Evolutionary conservation across 768 basidiomycete species (phyloP).

Genomic region (Boletus rubescentipes): DNA sequence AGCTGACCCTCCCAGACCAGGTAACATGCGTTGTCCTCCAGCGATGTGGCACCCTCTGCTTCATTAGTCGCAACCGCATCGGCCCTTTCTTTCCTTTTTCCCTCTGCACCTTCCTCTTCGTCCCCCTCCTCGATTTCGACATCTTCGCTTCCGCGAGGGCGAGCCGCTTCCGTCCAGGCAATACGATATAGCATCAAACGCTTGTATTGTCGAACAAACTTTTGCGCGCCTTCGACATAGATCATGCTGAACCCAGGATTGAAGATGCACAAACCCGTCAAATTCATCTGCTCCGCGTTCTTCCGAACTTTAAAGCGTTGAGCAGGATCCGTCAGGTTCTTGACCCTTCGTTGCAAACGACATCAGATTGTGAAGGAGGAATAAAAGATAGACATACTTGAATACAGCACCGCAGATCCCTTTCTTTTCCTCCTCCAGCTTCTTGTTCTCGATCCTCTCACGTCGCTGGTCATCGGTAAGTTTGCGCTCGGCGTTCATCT

Average conservation of each 20-base stretch:
- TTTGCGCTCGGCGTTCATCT: slow-evolving; percentile 91
- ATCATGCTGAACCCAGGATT: slow-evolving; percentile 87
- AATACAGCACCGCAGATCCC: slow-evolving; percentile 82
- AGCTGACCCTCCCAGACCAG: slow-evolving; percentile 92
- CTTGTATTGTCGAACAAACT: slow-evolving; percentile 85
- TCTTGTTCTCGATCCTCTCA: slow-evolving; percentile 86
- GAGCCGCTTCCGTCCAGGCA: slow-evolving; percentile 89
- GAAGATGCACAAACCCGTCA: slow-evolving; percentile 90
- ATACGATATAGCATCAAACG: slow-evolving; percentile 85
- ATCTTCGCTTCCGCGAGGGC: slow-evolving; percentile 72
- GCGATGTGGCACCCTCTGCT: slow-evolving; percentile 34
- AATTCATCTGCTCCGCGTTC: slow-evolving; percentile 89
- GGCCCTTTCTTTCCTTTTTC: slow-evolving; percentile 34
- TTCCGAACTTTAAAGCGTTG: slow-evolving; percentile 97
- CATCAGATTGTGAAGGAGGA: neutral
- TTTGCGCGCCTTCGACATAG: slow-evolving; percentile 89
- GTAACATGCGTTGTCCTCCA: slow-evolving; percentile 87
- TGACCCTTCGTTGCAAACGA: slow-evolving; percentile 54
- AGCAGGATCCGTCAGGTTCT: slow-evolving; percentile 83
- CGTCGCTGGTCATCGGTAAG: slow-evolving; percentile 86
- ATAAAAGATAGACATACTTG: slow-evolving; percentile 61
- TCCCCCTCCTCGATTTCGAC: slow-evolving; percentile 61
- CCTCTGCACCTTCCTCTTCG: slow-evolving; percentile 38
- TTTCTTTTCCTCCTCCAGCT: slow-evolving; percentile 83
- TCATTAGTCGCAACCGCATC: slow-evolving; percentile 23